Percentiles rank a stretch among this genome's conserved stretches.
These are phyloP conservation scores for Trichoderma virens DNA, from an alignment of 495 filamentous ascomycete species.

Conservation along the genomic window DNA sequence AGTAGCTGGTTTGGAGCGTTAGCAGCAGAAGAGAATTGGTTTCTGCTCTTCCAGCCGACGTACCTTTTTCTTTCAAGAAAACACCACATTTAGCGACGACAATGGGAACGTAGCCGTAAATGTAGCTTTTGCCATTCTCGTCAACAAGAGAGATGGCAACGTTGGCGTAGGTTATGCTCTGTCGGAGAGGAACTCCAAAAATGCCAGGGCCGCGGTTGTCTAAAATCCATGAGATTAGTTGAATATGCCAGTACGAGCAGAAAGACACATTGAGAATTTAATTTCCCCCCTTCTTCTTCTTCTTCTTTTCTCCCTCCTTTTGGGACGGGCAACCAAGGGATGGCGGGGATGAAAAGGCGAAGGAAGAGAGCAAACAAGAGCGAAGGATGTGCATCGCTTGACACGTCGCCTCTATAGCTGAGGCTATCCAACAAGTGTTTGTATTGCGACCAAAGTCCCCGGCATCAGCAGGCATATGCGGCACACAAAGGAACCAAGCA, in stretches of 20 bases:
- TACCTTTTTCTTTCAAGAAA: constrained; percentile 97
- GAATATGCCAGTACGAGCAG: neutral
- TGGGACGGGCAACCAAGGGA: neutral
- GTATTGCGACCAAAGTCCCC: neutral
- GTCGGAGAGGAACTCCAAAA: constrained; percentile 88
- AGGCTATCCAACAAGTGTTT: neutral
- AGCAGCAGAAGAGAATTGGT: constrained; percentile 12
- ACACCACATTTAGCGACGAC: constrained; percentile 98
- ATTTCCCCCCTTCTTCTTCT: neutral
- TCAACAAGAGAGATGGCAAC: constrained; percentile 95
- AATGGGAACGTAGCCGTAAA: constrained; percentile 98
- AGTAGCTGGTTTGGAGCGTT: constrained; percentile 56
- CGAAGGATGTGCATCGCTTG: constrained; percentile 16
- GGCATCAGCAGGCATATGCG: neutral
- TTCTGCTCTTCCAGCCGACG: constrained; percentile 20
- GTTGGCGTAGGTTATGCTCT: constrained; percentile 96
- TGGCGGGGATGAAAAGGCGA: neutral
- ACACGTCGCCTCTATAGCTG: constrained; percentile 5
- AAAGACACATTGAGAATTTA: neutral
- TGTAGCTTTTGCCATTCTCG: constrained; percentile 84
- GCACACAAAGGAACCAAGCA: neutral
- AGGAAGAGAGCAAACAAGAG: constrained; percentile 12
- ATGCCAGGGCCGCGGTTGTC: constrained; percentile 46
- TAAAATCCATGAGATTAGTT: constrained; percentile 15
- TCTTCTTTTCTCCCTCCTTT: neutral